A percentile compares a stretch with the other conserved stretches of the same genome.
Evolutionary conservation across 176 grass and related monocot genomes (phyloP).

Genomic region (Tillandsia leiboldiana): DNA sequence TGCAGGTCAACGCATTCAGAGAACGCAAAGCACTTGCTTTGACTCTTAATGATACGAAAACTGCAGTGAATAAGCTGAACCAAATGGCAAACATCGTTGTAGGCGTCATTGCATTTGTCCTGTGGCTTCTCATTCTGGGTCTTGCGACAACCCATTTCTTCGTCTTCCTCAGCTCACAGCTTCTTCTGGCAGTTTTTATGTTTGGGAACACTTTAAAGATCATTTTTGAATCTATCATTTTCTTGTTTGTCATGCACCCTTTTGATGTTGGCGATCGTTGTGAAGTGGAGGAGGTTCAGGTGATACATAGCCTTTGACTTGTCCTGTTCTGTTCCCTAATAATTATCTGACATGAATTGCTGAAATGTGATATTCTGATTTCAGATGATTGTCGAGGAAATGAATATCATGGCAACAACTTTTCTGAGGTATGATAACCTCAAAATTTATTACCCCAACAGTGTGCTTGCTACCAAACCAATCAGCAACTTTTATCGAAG

Average conservation of each 20-base stretch:
- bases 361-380: slow-evolving; percentile 12
- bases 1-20: slow-evolving; percentile 77
- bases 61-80: slow-evolving; percentile 91
- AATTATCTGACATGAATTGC: slow-evolving; percentile 4
- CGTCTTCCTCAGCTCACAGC: slow-evolving; percentile 73
- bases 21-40: slow-evolving; percentile 88
- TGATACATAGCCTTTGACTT: slow-evolving; percentile 2
- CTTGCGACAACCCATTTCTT: slow-evolving; percentile 73
- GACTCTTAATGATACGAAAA: slow-evolving; percentile 96
- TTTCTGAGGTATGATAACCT: slow-evolving; percentile 92
- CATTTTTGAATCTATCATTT: slow-evolving; percentile 84
- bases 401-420: slow-evolving; percentile 94
- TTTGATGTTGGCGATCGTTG: slow-evolving; percentile 89
- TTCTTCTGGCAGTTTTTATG: slow-evolving; percentile 66
- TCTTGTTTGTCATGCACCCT: slow-evolving; percentile 92
- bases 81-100: slow-evolving; percentile 83
- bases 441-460: slow-evolving; percentile 85
- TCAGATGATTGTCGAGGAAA: slow-evolving; percentile 91
- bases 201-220: slow-evolving; percentile 91
- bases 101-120: slow-evolving; percentile 49
- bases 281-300: slow-evolving; percentile 78
- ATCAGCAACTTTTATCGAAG: slow-evolving; percentile 91
- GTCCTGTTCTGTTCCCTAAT: background rate
- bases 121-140: slow-evolving; percentile 76
- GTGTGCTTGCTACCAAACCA: slow-evolving; percentile 43